A percentile compares a stretch with the other conserved stretches of the same genome.
Conservation (phyloP, 768 basidiomycete genomes). For the Hydnum rufescens region DNA sequence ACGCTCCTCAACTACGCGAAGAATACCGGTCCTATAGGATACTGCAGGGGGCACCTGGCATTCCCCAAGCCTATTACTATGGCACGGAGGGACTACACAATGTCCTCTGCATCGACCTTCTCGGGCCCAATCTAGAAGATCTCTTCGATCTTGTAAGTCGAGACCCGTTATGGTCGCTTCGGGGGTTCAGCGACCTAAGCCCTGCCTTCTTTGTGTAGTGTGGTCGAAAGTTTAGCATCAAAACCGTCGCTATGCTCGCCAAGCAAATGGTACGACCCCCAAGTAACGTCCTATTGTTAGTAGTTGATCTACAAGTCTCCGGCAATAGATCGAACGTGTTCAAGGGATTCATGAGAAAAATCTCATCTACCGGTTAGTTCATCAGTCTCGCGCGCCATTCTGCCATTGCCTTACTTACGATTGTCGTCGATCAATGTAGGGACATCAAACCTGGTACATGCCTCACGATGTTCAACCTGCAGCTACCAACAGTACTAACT, state of each 20-base stretch:
- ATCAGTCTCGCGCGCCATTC: background rate
- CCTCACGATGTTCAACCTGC: background rate
- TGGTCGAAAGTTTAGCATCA: constrained; percentile 89
- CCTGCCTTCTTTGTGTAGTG: constrained; percentile 37
- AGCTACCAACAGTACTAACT: background rate
- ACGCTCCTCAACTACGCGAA: constrained; percentile 92
- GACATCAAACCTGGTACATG: constrained; percentile 69
- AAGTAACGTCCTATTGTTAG: background rate
- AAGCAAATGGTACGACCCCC: constrained; percentile 67
- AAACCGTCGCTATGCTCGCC: constrained; percentile 97
- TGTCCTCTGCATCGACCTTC: constrained; percentile 51
- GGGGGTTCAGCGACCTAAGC: background rate
- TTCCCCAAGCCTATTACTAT: constrained; percentile 97
- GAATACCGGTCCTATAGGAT: constrained; percentile 97
- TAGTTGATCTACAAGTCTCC: constrained; percentile 3
- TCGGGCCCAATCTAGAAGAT: constrained; percentile 96
- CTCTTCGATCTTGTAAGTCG: constrained; percentile 44
- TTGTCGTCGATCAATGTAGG: constrained; percentile 16
- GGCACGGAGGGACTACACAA: constrained; percentile 98
- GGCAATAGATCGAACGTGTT: constrained; percentile 66
- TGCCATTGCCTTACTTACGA: background rate
- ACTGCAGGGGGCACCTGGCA: constrained; percentile 80
- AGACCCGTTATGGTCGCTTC: background rate
- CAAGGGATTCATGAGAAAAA: constrained; percentile 99
- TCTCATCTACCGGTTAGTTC: constrained; percentile 54